A percentile compares a stretch with the other conserved stretches of the same genome.
phyloP scores from a whole-genome alignment of 2,329 filamentous ascomycete genomes.

The Alternaria burnsii region DNA sequence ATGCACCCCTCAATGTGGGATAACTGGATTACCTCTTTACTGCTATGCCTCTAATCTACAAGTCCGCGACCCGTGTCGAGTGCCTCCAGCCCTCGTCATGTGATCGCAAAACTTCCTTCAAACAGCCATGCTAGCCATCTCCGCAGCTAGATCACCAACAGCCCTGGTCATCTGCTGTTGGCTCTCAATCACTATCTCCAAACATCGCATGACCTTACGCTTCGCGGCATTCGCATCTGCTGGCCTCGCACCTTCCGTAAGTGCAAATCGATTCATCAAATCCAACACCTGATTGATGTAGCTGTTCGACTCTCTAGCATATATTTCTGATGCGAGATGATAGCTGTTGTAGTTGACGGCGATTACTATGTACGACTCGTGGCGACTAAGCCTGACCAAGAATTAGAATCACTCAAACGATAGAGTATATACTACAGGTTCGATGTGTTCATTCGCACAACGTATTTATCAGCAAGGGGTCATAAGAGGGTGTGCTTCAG shows the following conservation, averaged over 20 bases:
- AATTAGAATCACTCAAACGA: not conserved
- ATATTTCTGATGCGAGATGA: no score
- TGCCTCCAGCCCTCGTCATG: not conserved
- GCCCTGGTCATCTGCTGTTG: not conserved
- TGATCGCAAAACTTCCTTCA: not conserved
- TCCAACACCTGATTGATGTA: rapidly evolving
- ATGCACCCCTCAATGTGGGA: rapidly evolving
- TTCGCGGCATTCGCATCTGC: not conserved
- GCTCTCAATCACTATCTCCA: not conserved
- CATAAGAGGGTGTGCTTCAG: not conserved
- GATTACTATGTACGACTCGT: not conserved
- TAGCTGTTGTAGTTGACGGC: not conserved
- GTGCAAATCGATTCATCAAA: not conserved
- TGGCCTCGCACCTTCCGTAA: not conserved
- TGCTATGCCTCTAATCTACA: rapidly evolving
- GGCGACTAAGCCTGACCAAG: not conserved
- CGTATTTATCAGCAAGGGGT: not conserved
- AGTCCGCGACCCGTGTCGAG: rapidly evolving
- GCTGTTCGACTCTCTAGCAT: no score
- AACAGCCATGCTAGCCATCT: not conserved
- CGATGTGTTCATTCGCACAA: not conserved
- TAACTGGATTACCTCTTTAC: no score
- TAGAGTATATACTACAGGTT: not conserved
- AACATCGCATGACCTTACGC: not conserved
- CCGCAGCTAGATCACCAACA: not conserved